phyloP scores from a whole-genome alignment of 164 flowering plant genomes.

The Vitis labrusca region DNA sequence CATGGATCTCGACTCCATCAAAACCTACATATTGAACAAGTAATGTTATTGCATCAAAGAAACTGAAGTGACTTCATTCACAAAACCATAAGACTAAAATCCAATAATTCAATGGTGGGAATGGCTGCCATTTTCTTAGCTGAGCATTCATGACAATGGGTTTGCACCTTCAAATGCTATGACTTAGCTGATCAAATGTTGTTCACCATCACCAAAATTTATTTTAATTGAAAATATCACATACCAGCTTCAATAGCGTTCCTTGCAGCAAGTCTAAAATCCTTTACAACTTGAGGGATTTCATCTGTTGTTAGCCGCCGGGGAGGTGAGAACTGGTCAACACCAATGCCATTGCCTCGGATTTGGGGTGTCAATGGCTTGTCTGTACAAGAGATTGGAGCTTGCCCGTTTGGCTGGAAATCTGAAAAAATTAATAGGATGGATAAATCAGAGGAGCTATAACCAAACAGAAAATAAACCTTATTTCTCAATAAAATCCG shows the following conservation, averaged over 20 bases:
- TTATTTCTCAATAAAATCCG: no score
- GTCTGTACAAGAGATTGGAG: slow-evolving; percentile 46
- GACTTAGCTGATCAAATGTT: neutral
- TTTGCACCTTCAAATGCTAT: neutral
- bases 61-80: no score
- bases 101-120: no score
- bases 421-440: slow-evolving; percentile 9
- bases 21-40: slow-evolving; percentile 31
- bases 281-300: slow-evolving; percentile 31
- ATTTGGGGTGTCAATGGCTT: slow-evolving; percentile 32
- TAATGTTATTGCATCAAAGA: no score
- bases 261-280: slow-evolving; percentile 35
- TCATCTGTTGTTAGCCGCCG: slow-evolving; percentile 32
- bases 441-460: neutral
- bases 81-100: no score
- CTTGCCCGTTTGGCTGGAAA: slow-evolving; percentile 59
- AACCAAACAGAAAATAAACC: no score
- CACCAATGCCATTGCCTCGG: slow-evolving; percentile 28
- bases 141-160: neutral
- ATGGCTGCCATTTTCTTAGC: no score
- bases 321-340: slow-evolving; percentile 33
- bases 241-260: slow-evolving; percentile 45
- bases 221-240: no score
- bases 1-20: slow-evolving; percentile 69
- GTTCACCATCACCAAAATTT: neutral